phyloP scores from a whole-genome alignment of 1,139 yeast genomes.

The Hyphopichia buzzinii region DNA sequence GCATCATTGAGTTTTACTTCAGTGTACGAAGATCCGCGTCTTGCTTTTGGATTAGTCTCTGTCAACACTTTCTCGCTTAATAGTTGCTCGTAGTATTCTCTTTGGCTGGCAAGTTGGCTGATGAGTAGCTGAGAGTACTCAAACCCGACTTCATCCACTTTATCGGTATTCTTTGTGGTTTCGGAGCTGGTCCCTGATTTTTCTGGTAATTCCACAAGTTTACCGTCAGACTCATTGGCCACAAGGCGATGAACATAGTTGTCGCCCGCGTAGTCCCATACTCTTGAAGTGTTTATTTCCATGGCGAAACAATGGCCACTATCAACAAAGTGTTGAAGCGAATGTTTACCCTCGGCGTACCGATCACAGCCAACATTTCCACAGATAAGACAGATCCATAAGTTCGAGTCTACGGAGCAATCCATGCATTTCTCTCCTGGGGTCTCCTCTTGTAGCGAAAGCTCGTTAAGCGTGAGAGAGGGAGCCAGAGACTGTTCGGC shows the following conservation, averaged over 20 bases:
- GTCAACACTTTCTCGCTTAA: constrained; percentile 46
- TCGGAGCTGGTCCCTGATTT: constrained; percentile 16
- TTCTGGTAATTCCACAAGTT: constrained; percentile 67
- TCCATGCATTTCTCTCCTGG: constrained; percentile 25
- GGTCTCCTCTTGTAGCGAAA: constrained; percentile 1
- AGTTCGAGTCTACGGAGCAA: constrained; percentile 28
- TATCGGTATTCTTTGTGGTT: constrained; percentile 20
- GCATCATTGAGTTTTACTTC: constrained; percentile 14
- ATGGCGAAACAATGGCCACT: constrained; percentile 90
- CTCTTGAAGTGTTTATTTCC: constrained; percentile 82
- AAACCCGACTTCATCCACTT: constrained; percentile 57
- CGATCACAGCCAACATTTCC: constrained; percentile 54
- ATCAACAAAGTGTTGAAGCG: constrained; percentile 71
- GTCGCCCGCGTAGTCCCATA: constrained; percentile 96
- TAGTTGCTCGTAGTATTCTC: constrained; percentile 75
- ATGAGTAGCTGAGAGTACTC: constrained; percentile 79
- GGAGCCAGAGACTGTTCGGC: constrained; percentile 1
- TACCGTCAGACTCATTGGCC: constrained; percentile 84
- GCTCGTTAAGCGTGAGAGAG: neutral
- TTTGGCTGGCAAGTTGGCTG: constrained; percentile 84
- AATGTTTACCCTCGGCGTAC: constrained; percentile 79
- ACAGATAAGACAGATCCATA: constrained; percentile 48
- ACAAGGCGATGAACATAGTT: constrained; percentile 84
- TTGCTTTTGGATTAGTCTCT: constrained; percentile 21
- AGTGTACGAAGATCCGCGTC: constrained; percentile 9